Evolutionary conservation across 2,329 filamentous ascomycete species (phyloP).

Genomic region (Aspergillus eucalypticola): DNA sequence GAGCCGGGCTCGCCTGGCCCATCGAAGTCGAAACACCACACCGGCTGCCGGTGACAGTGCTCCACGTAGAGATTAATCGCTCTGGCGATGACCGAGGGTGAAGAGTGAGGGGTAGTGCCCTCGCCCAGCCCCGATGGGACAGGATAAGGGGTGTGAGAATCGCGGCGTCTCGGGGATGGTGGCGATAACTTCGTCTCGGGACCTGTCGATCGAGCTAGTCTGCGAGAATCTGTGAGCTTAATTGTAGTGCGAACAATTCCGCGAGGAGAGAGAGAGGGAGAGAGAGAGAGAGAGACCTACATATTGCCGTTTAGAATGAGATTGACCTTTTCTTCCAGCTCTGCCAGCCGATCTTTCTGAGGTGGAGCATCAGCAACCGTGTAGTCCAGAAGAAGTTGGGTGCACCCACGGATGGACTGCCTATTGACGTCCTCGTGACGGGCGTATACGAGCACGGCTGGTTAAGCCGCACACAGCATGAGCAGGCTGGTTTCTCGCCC

Average conservation of each 20-base stretch:
- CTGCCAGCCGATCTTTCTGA: conserved; percentile 55
- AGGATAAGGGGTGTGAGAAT: conserved; percentile 23
- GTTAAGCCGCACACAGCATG: conserved; percentile 52
- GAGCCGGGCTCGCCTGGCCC: conserved; percentile 31
- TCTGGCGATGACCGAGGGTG: conserved; percentile 25
- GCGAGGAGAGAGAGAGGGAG: neutral
- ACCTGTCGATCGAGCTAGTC: neutral
- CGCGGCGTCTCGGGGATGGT: neutral
- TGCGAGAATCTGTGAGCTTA: neutral
- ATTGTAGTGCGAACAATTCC: neutral
- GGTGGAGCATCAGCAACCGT: conserved; percentile 8
- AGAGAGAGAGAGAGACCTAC: conserved; percentile 20
- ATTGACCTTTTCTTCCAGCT: conserved; percentile 56
- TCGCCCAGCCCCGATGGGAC: conserved; percentile 28
- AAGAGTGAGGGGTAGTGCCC: conserved; percentile 21
- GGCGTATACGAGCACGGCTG: conserved; percentile 51
- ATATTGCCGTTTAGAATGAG: conserved; percentile 49
- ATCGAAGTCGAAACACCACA: conserved; percentile 40
- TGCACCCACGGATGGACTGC: conserved; percentile 47
- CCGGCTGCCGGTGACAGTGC: conserved; percentile 40
- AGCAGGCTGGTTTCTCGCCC: conserved; percentile 54
- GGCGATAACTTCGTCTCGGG: neutral
- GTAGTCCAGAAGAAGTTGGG: neutral
- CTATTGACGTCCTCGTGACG: conserved; percentile 38
- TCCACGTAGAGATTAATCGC: conserved; percentile 38